Evolutionary conservation across 2,329 filamentous ascomycete genomes (phyloP), one percentile per base, ranked within the genome.

Genomic region (Penicillium fuscoglaucum): DNA sequence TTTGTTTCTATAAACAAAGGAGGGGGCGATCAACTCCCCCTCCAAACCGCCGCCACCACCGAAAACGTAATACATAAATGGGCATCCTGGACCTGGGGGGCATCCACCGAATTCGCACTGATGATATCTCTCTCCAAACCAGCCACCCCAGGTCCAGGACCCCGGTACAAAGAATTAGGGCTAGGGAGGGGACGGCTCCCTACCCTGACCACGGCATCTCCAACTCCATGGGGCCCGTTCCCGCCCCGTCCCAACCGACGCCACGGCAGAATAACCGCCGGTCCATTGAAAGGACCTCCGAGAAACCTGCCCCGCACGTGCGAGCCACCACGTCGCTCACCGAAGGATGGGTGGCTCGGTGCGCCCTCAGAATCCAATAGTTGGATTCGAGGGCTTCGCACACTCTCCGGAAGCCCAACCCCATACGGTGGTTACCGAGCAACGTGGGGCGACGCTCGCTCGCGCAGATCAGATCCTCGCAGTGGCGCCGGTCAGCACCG

Each of bases 201-300:
- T 50, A 41, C 33, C 40, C 50, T 31, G 13, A 43, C 49, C 21
- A 44, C 37, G 31, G 43, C 33, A 33, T 63, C 55, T 74, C 72
- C n/a, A 70, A 61, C 57, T 74, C 70, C 66, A 74, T 67, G 19
- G 68, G 66, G 15, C 71, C 70, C 26, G 63, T 62, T 15, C 64
- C 68, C 9, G 50, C 62, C 7, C 72, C 70, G 62, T 75, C 72
- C 72, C 72, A 75, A 9, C 69, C 71, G 51, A 66, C 66, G 7
- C 73, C 73, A 26, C 72, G 68, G n/a, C 65, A 58, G 52, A 70
- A 75, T 7, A 55, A 21, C 37, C 68, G 64, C 21, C 59, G 54
- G 52, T 74, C 70, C 24, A 64, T 63, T 10, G 55, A 35, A 1
- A 61, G 51, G 15, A 74, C 70, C 12, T 64, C 65, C 10, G 63